Evolutionary conservation across 2,329 filamentous ascomycete genomes (phyloP).

Genomic region (Emergomyces orientalis): DNA sequence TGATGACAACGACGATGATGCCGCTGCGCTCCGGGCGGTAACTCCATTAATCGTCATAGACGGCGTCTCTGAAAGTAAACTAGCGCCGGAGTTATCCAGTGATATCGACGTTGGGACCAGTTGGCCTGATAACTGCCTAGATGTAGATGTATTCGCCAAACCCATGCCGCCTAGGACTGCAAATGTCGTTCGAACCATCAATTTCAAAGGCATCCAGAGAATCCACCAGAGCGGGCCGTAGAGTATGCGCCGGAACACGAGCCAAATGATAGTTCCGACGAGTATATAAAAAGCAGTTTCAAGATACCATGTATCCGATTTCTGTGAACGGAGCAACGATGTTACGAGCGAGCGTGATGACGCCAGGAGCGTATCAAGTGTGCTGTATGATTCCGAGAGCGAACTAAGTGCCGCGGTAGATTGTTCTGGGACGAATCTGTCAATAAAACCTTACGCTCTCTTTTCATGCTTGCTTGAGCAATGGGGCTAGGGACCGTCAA

Average conservation of each 20-base stretch:
- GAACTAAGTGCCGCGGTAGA: conserved; percentile 73
- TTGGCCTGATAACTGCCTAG: background rate
- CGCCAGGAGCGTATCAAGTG: conserved; percentile 66
- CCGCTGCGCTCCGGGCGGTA: background rate
- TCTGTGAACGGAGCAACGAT: conserved; percentile 74
- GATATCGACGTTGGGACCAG: conserved; percentile 22
- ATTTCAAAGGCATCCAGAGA: conserved; percentile 68
- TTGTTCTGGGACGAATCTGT: conserved; percentile 44
- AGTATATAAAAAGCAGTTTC: conserved; percentile 82
- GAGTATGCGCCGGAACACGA: conserved; percentile 71
- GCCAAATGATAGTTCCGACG: conserved; percentile 66
- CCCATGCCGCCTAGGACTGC: conserved; percentile 40
- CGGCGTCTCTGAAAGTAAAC: background rate
- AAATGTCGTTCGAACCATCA: conserved; percentile 52
- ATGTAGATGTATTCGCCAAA: background rate
- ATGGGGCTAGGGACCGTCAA: conserved; percentile 9
- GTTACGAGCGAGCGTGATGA: conserved; percentile 66
- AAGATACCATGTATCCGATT: conserved; percentile 97
- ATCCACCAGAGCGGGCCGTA: conserved; percentile 91
- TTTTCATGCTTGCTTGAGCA: background rate
- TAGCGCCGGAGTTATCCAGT: conserved; percentile 10
- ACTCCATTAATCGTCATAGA: background rate
- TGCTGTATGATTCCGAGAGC: conserved; percentile 70
- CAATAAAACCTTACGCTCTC: conserved; percentile 9
- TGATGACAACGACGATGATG: background rate